phyloP scores from a whole-genome alignment of 495 filamentous ascomycete species.

The Penicillium crystallinum region DNA sequence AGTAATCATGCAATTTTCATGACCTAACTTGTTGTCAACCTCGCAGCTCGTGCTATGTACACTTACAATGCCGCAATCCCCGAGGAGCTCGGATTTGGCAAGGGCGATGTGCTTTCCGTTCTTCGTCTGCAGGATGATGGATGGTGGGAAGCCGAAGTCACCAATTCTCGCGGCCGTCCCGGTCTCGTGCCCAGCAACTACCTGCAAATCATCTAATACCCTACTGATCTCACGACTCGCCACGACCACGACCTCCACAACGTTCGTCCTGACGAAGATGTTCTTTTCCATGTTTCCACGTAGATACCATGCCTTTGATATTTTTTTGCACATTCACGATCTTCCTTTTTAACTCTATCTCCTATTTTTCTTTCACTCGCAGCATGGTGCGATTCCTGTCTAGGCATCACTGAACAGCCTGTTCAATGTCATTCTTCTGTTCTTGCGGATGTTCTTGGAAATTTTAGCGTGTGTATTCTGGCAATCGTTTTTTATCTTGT shows the following conservation, averaged over 20 bases:
- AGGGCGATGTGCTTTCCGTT: constrained; percentile 89
- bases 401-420: background rate
- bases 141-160: constrained; percentile 98
- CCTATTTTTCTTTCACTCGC: constrained; percentile 10
- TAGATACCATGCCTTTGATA: constrained; percentile 25
- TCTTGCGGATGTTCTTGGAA: constrained; percentile 4
- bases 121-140: constrained; percentile 92
- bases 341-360: constrained; percentile 8
- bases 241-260: constrained; percentile 19
- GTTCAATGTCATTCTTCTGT: constrained; percentile 4
- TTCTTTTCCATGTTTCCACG: constrained; percentile 22
- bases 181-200: constrained; percentile 98
- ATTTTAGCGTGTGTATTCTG: constrained; percentile 10
- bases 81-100: constrained; percentile 87
- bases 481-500: background rate
- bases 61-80: constrained; percentile 91
- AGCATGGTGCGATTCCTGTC: constrained; percentile 3
- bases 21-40: background rate
- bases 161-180: constrained; percentile 63
- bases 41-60: constrained; percentile 83
- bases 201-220: constrained; percentile 56
- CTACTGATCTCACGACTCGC: constrained; percentile 23
- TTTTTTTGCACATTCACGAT: constrained; percentile 22
- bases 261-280: constrained; percentile 21
- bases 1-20: background rate